Evolutionary conservation across 2,329 filamentous ascomycete genomes (phyloP).

Genomic region (Pseudogymnoascus sp.): DNA sequence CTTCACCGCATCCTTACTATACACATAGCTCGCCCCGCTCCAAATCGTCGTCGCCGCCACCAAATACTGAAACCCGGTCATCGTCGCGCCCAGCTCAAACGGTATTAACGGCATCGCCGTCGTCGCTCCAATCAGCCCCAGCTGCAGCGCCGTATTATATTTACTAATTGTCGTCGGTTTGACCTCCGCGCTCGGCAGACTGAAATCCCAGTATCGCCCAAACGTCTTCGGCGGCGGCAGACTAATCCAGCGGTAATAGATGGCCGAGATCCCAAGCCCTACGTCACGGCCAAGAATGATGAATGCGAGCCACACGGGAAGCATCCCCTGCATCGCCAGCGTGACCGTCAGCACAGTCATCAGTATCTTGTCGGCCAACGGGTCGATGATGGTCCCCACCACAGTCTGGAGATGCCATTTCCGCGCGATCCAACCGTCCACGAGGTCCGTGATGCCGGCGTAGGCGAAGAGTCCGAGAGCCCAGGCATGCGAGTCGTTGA

Average conservation of each 20-base stretch:
- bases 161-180: conserved; percentile 78
- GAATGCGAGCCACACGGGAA: conserved; percentile 82
- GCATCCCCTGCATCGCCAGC: conserved; percentile 68
- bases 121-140: conserved; percentile 76
- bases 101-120: conserved; percentile 69
- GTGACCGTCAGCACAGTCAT: conserved; percentile 91
- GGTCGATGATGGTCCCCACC: conserved; percentile 87
- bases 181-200: conserved; percentile 76
- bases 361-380: conserved; percentile 91
- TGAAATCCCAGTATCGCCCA: conserved; percentile 92
- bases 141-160: conserved; percentile 87
- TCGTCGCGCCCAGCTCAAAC: conserved; percentile 44
- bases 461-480: conserved; percentile 85
- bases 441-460: conserved; percentile 79
- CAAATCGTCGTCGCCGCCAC: conserved; percentile 86
- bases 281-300: conserved; percentile 86
- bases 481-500: conserved; percentile 70
- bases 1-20: conserved; percentile 82
- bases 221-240: conserved; percentile 91
- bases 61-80: conserved; percentile 62
- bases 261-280: conserved; percentile 71
- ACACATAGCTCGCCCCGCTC: conserved; percentile 89
- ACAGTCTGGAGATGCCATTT: conserved; percentile 84
- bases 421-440: conserved; percentile 91
- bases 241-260: conserved; percentile 95